Evolutionary conservation across 2,329 filamentous ascomycete genomes (phyloP), one percentile per base, ranked within the genome.

Genomic region (Colletotrichum musae): DNA sequence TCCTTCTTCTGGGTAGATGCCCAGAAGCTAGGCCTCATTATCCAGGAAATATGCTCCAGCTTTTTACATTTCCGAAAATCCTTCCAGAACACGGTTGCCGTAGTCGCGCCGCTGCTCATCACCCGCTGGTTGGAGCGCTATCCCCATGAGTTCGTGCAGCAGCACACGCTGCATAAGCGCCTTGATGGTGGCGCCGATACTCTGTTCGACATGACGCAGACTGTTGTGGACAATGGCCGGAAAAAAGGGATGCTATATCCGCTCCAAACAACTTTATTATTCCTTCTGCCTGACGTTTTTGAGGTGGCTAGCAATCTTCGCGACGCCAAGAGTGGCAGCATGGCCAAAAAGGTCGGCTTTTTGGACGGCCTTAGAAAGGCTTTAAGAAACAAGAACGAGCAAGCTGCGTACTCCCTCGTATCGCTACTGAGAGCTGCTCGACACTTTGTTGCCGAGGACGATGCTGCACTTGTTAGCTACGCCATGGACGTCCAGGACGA

Each of bases 401-500:
- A 89, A 69, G 90, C 91, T 3, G 88, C 88, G n/a, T 90, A 89
- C 73, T 92, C 89, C 72, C 81, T 92, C 15, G 87, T 92, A 16
- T 85, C 86, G 18, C 79, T 92, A 54, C 83, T 92, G 54, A 87
- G 89, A 48, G 89, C 86, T 47, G 89, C 89, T 13, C 86, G 90
- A 41, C 88, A 92, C 75, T 92, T 93, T 73, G 84, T 88, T 67
- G 80, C 83, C 7, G 88, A 92, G 69, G 89, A 86, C 74, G 91
- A 93, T 73, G 87, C 88, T 12, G 87, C 88, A 2, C 82, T 91
- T 66, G 83, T 91, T 68, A 91, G 89, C 76, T 93, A 91, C 76
- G 90, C 90, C 47, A 83, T 92, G 78, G 91, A 93, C 76, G 88
- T 93, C 9, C 90, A 92, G 74, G 89, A 91, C 73, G 91, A 93